Conservation (phyloP, 2,329 filamentous ascomycete species). For the Ophiocordyceps camponoti-leonardi region DNA sequence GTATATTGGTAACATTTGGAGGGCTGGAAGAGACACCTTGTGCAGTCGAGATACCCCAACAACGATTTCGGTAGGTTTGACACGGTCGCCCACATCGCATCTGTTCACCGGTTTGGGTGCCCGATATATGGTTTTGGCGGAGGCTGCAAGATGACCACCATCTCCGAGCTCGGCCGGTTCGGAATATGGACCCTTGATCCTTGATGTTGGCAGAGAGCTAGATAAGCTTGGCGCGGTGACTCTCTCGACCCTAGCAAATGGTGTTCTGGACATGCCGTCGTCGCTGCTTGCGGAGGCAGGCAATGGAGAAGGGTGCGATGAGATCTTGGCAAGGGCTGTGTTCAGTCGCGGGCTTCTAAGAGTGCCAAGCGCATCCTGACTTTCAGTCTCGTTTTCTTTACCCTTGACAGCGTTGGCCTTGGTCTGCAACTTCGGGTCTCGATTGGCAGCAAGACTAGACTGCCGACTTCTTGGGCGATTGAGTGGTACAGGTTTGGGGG, state of each 20-base stretch:
- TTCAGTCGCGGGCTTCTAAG: conserved; percentile 5
- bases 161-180: background rate
- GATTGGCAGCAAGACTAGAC: background rate
- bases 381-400: background rate
- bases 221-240: conserved; percentile 10
- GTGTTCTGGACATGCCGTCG: conserved; percentile 36
- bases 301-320: conserved; percentile 7
- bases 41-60: conserved; percentile 86
- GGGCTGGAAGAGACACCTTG: conserved; percentile 62
- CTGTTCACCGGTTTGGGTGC: background rate
- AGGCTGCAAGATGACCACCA: background rate
- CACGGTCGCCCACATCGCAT: background rate
- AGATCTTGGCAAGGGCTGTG: conserved; percentile 6
- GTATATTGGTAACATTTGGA: conserved; percentile 93
- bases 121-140: background rate
- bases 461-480: conserved; percentile 4
- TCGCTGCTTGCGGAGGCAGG: conserved; percentile 13
- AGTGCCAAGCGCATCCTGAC: background rate
- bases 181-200: background rate
- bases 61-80: conserved; percentile 40
- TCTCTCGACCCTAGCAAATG: conserved; percentile 30
- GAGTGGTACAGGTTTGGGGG: conserved; percentile 3
- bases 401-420: background rate
- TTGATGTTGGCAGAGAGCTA: conserved; percentile 1
- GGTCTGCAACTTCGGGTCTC: background rate